These are phyloP conservation scores for Eucalyptus globulus DNA, from an alignment of 345 rosid species.

Conservation along the genomic window DNA sequence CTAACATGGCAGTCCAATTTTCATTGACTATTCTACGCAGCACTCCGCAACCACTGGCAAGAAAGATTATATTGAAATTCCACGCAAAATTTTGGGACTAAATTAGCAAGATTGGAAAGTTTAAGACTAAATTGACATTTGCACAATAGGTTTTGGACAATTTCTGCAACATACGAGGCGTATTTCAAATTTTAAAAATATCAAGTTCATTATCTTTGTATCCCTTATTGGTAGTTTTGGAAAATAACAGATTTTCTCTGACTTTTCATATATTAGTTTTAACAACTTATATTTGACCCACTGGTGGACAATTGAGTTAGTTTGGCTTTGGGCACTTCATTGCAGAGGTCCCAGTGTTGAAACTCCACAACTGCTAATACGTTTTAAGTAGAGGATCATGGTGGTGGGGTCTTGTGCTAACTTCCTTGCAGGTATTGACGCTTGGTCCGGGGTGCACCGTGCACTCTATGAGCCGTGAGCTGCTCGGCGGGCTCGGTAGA, in stretches of 20 bases:
- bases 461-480: too few species aligned
- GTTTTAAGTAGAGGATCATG: too few species aligned
- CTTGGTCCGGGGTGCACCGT: too few species aligned
- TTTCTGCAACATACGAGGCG: background rate
- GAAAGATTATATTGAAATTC: background rate
- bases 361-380: too few species aligned
- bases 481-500: too few species aligned
- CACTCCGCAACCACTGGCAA: background rate
- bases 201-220: background rate
- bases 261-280: background rate
- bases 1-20: background rate
- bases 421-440: too few species aligned
- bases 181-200: background rate
- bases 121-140: fast-evolving
- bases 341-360: too few species aligned
- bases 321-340: too few species aligned
- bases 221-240: background rate
- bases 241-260: background rate
- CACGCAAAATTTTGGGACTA: fast-evolving
- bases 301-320: too few species aligned
- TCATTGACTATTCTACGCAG: too few species aligned
- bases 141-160: background rate
- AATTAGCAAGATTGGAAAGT: background rate
- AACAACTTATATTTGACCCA: background rate
- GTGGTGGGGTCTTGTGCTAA: too few species aligned